A percentile compares a stretch with the other conserved stretches of the same genome.
Conservation (phyloP, 2,329 filamentous ascomycete genomes). For the Aspergillus fijiensis region DNA sequence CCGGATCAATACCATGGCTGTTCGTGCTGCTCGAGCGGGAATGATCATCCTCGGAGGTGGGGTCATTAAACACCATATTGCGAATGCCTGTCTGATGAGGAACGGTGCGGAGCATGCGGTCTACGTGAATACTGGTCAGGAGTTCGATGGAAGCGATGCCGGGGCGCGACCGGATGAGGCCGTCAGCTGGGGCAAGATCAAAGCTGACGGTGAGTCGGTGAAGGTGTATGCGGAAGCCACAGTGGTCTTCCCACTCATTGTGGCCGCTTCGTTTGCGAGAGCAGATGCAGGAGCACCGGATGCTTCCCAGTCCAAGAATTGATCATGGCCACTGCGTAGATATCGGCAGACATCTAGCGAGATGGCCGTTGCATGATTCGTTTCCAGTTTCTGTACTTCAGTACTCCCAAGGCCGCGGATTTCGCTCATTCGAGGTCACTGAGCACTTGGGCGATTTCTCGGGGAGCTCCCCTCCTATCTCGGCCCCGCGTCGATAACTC, state of each 20-base stretch:
- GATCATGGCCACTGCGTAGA: neutral
- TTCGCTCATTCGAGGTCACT: neutral
- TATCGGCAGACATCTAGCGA: neutral
- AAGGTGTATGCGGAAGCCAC: slow-evolving; percentile 78
- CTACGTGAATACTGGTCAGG: slow-evolving; percentile 95
- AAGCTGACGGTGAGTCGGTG: slow-evolving; percentile 78
- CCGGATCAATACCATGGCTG: slow-evolving; percentile 85
- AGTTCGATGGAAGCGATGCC: slow-evolving; percentile 96
- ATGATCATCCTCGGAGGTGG: slow-evolving; percentile 96
- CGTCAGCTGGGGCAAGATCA: slow-evolving; percentile 98
- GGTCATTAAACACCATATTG: slow-evolving; percentile 97
- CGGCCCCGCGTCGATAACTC: neutral
- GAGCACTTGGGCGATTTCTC: neutral
- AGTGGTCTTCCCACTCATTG: slow-evolving; percentile 65
- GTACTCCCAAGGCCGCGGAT: neutral
- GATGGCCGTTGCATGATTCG: neutral
- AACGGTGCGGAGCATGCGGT: slow-evolving; percentile 97
- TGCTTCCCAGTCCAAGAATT: slow-evolving; percentile 12
- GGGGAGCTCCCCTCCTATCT: neutral
- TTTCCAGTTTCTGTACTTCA: neutral
- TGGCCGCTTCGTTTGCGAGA: slow-evolving; percentile 65
- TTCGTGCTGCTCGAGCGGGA: slow-evolving; percentile 80
- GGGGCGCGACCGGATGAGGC: slow-evolving; percentile 94
- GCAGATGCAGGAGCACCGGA: slow-evolving; percentile 17
- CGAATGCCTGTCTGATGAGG: slow-evolving; percentile 95